Conservation (phyloP, 257 asterid species). For the Datura wrightii region DNA sequence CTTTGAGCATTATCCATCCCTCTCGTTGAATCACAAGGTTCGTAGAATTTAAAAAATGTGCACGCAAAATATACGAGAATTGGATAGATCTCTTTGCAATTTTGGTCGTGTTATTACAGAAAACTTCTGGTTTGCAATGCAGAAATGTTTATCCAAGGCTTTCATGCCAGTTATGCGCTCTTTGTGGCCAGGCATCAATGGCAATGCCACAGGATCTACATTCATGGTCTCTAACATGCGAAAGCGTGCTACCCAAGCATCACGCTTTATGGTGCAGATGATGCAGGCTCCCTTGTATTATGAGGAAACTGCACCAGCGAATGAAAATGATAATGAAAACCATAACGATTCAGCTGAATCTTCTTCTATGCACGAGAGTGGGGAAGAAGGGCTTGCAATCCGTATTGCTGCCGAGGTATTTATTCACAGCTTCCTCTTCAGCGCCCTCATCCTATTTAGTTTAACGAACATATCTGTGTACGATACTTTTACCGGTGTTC, state of each 20-base stretch:
- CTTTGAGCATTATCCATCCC: slow-evolving; percentile 94
- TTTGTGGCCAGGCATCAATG: slow-evolving; percentile 91
- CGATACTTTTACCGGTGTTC: neutral
- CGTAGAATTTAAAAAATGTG: slow-evolving; percentile 34
- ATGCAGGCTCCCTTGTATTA: slow-evolving; percentile 74
- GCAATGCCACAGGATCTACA: slow-evolving; percentile 62
- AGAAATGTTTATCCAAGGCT: slow-evolving; percentile 81
- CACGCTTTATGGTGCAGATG: slow-evolving; percentile 96
- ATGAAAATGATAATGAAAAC: slow-evolving; percentile 44
- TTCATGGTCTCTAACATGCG: slow-evolving; percentile 77
- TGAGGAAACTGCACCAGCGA: slow-evolving; percentile 47
- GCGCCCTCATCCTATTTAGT: neutral
- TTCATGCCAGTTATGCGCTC: slow-evolving; percentile 79
- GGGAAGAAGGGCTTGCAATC: slow-evolving; percentile 94
- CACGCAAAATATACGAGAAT: neutral
- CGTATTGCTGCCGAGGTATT: slow-evolving; percentile 86
- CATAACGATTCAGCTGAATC: slow-evolving; percentile 43
- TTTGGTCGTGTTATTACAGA: neutral
- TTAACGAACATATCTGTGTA: neutral
- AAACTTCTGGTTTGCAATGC: slow-evolving; percentile 42
- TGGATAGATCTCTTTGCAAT: neutral
- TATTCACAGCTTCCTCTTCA: slow-evolving; percentile 22
- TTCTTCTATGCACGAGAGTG: slow-evolving; percentile 61
- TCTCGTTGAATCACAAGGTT: slow-evolving; percentile 86
- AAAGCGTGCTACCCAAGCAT: slow-evolving; percentile 89